Percentiles rank a stretch among this genome's conserved stretches.
These are phyloP conservation scores for Camelina laxa DNA, from an alignment of 345 rosid species.

Conservation along the genomic window DNA sequence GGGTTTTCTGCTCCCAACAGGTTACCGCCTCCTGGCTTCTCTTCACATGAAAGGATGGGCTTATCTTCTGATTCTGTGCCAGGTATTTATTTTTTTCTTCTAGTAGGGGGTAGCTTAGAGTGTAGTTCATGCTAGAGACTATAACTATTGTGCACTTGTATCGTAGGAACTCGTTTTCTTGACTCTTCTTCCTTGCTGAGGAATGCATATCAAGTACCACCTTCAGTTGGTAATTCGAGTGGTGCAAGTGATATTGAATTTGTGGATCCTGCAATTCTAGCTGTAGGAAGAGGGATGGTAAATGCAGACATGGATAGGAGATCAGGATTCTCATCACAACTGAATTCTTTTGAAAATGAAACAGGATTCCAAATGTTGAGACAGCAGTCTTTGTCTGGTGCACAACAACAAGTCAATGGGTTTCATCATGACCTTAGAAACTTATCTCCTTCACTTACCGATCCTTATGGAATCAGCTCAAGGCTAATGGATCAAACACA, in stretches of 20 bases:
- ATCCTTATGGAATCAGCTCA: slow-evolving; percentile 62
- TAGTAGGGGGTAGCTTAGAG: background rate
- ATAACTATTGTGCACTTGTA: slow-evolving; percentile 9
- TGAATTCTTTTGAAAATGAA: slow-evolving; percentile 62
- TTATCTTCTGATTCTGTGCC: slow-evolving; percentile 55
- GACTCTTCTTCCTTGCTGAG: slow-evolving; percentile 62
- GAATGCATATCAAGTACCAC: slow-evolving; percentile 57
- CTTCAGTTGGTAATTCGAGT: slow-evolving; percentile 48
- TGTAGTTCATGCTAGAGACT: slow-evolving; percentile 22
- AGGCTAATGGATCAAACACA: slow-evolving; percentile 72
- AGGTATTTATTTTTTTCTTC: slow-evolving; percentile 49
- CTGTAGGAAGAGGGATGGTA: slow-evolving; percentile 82
- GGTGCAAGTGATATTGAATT: slow-evolving; percentile 72
- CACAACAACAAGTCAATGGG: slow-evolving; percentile 38
- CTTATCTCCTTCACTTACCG: slow-evolving; percentile 58
- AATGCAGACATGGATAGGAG: slow-evolving; percentile 65
- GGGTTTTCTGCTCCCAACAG: slow-evolving; percentile 90
- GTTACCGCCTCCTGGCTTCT: slow-evolving; percentile 96
- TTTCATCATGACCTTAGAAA: slow-evolving; percentile 62
- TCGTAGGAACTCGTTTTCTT: slow-evolving; percentile 58
- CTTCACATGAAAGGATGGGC: slow-evolving; percentile 74
- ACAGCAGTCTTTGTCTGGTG: slow-evolving; percentile 66
- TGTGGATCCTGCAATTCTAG: slow-evolving; percentile 96
- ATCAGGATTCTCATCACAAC: slow-evolving; percentile 54
- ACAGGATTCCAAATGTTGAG: slow-evolving; percentile 68